Evolutionary conservation across 768 basidiomycete genomes (phyloP), one percentile per base, ranked within the genome.

Genomic region (Lactarius pseudohatsudake): DNA sequence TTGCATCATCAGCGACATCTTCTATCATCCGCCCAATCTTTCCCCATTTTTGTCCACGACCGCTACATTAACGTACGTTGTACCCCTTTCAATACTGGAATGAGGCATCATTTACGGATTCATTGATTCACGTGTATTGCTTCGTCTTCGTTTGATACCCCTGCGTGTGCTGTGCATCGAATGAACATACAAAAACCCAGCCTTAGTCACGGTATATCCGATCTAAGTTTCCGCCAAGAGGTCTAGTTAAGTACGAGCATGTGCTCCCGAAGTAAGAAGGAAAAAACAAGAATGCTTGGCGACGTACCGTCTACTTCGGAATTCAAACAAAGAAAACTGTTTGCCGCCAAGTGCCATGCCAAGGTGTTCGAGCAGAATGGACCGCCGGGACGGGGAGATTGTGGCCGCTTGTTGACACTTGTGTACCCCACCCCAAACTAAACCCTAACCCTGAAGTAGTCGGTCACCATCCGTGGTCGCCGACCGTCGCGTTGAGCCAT

Each of bases 401-500:
- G 45, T 47, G n/a, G 45, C 45, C 45, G 3, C n/a, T 47, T 22
- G 43, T 45, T 45, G 43, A 45, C 10, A n/a, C 43, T n/a, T 45
- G 43, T 45, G 43, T 45, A 45, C 43, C 32, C 8, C 43, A 45
- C 20, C 30, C 15, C 26, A 55, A 16, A 55, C 13, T 15, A 32
- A 63, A 67, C 62, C 61, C 66, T 67, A 67, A 67, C 66, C 62
- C 20, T 2, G 30, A 30, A 1, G 20, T 55, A 18, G 36, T 57
- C 45, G 22, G 36, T 40, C 18, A 53, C 59, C 30, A 36, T 11
- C 10, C 57, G 36, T 16, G 22, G 22, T n/a, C 41, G 55, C 7
- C 18, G 56, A n/a, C 28, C 13, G 38, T 59, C 50, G 54, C 50
- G 58, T 65, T 55, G 54, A 65, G 53, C 66, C 41, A 70, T 71